Evolutionary conservation across 306 rosid genomes (phyloP).

Genomic region (Sindora glabra): DNA sequence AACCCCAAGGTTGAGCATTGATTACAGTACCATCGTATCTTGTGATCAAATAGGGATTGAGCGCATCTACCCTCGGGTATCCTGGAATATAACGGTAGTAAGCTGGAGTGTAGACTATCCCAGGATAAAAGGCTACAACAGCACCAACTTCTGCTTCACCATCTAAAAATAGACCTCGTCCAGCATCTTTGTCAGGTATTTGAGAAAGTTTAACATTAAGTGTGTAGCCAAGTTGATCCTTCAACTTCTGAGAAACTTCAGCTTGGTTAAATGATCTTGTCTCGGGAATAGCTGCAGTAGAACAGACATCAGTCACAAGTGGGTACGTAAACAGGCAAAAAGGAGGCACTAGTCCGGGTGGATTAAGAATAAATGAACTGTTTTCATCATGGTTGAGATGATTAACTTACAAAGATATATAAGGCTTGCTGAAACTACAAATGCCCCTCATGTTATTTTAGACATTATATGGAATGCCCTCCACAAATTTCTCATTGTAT

Average conservation of each 20-base stretch:
- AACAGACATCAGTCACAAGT: constrained; percentile 35
- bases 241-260: constrained; percentile 55
- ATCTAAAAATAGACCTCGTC: constrained; percentile 68
- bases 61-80: constrained; percentile 71
- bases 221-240: constrained; percentile 68
- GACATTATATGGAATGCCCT: too few species aligned
- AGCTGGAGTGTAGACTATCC: constrained; percentile 70
- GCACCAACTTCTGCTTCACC: constrained; percentile 70
- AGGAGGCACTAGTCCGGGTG: not conserved
- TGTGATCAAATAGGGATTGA: constrained; percentile 76
- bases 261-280: constrained; percentile 44
- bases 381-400: too few species aligned
- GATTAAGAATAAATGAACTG: too few species aligned
- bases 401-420: too few species aligned
- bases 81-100: constrained; percentile 86
- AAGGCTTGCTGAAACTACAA: too few species aligned
- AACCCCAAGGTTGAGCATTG: constrained; percentile 84
- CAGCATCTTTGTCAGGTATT: constrained; percentile 68
- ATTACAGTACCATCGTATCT: constrained; percentile 80
- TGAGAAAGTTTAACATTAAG: constrained; percentile 64
- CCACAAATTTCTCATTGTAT: too few species aligned
- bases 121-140: constrained; percentile 83
- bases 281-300: constrained; percentile 62
- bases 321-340: constrained; percentile 13
- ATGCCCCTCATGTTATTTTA: too few species aligned